Percentiles rank a stretch among this genome's conserved stretches.
These are phyloP conservation scores for Salvia splendens DNA, from an alignment of 257 asterid genomes.

Conservation along the genomic window DNA sequence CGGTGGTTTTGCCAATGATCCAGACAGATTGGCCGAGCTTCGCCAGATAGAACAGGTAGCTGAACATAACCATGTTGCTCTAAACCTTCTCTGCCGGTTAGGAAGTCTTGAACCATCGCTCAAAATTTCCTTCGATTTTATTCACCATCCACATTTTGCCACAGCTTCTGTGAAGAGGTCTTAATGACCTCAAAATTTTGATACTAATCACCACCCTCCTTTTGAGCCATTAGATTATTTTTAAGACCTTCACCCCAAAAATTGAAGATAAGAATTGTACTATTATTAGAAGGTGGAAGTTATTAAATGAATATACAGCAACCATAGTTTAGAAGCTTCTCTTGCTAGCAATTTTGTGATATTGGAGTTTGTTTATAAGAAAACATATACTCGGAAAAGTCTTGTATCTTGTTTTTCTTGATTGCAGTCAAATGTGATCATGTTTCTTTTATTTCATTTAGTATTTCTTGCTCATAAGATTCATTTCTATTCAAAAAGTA, in stretches of 20 bases:
- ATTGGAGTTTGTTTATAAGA: neutral
- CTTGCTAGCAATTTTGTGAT: constrained; percentile 17
- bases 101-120: constrained; percentile 83
- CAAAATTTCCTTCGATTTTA: constrained; percentile 72
- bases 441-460: too few species aligned
- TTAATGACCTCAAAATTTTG: constrained; percentile 56
- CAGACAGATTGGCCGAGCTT: constrained; percentile 67
- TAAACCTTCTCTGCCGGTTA: constrained; percentile 69
- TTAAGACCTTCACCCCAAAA: neutral
- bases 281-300: constrained; percentile 3
- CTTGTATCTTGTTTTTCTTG: too few species aligned
- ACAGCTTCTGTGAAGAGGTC: constrained; percentile 91
- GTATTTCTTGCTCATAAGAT: too few species aligned
- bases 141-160: constrained; percentile 88
- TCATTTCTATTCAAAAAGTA: too few species aligned
- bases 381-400: too few species aligned
- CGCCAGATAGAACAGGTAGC: constrained; percentile 85
- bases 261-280: constrained; percentile 12
- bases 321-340: constrained; percentile 22
- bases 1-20: constrained; percentile 62
- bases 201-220: constrained; percentile 10
- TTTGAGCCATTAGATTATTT: constrained; percentile 21
- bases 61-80: constrained; percentile 83
- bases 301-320: constrained; percentile 1
- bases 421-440: too few species aligned